These are phyloP conservation scores for Begonia fuchsioides DNA, from an alignment of 306 rosid species.

Conservation along the genomic window DNA sequence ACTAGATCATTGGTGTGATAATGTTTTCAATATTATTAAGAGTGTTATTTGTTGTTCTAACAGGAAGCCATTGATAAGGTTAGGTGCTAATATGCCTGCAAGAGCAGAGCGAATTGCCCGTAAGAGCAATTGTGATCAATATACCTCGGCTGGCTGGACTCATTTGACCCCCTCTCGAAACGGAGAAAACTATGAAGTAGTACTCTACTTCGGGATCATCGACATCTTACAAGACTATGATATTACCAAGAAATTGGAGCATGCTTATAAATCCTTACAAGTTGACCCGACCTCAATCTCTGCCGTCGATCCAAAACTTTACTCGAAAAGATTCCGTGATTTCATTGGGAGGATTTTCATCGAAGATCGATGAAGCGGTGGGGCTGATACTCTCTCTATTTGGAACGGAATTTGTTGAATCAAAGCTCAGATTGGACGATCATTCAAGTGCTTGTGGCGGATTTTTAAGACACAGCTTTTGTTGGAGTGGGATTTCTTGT, in stretches of 20 bases:
- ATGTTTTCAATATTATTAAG: too few species aligned
- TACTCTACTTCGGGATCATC: constrained; percentile 79
- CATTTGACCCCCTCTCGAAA: constrained; percentile 55
- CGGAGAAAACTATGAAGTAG: constrained; percentile 56
- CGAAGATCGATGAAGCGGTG: constrained; percentile 45
- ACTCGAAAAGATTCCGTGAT: constrained; percentile 84
- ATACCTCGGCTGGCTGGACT: constrained; percentile 43
- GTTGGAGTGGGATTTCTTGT: not conserved
- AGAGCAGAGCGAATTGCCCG: constrained; percentile 84
- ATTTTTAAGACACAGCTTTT: not conserved
- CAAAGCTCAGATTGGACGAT: too few species aligned
- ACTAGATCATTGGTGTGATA: too few species aligned
- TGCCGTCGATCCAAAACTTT: constrained; percentile 94
- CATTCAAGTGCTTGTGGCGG: not conserved
- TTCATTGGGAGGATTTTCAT: constrained; percentile 69
- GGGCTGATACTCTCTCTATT: too few species aligned
- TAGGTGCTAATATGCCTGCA: constrained; percentile 97
- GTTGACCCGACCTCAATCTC: constrained; percentile 74
- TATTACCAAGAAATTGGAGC: constrained; percentile 90
- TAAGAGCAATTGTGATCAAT: constrained; percentile 71
- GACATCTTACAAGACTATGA: constrained; percentile 95
- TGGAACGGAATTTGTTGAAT: not conserved
- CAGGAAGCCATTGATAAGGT: constrained; percentile 80
- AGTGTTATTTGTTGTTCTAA: not conserved
- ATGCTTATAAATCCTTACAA: constrained; percentile 85